Conservation (phyloP, 805 yeast species). For the Nakazawaea wyomingensis region DNA sequence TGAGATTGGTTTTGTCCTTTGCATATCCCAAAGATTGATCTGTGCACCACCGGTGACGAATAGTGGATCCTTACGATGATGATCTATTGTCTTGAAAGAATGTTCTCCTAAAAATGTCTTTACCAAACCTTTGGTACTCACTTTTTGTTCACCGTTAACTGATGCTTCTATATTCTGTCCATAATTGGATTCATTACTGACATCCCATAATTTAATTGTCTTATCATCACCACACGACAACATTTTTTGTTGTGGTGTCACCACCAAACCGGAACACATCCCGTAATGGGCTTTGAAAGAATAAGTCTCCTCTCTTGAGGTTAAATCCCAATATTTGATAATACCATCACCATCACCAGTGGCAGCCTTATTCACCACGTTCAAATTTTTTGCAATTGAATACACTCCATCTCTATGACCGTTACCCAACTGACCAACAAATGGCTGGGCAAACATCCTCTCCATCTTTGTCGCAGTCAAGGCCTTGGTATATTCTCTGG, state of each 20-base stretch:
- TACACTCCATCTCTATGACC: conserved; percentile 97
- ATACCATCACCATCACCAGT: conserved; percentile 96
- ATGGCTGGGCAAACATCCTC: conserved; percentile 96
- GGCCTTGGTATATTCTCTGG: conserved; percentile 93
- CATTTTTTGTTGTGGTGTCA: conserved; percentile 55
- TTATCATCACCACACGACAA: conserved; percentile 90
- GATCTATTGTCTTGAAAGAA: conserved; percentile 82
- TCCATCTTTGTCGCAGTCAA: conserved; percentile 92
- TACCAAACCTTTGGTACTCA: conserved; percentile 47
- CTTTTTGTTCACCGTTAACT: conserved; percentile 23
- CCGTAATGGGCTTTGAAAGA: conserved; percentile 89
- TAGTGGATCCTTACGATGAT: conserved; percentile 63
- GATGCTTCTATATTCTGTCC: conserved; percentile 15
- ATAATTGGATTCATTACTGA: conserved; percentile 35
- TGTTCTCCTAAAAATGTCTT: conserved; percentile 82
- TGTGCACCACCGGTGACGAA: conserved; percentile 92
- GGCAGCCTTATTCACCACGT: conserved; percentile 68
- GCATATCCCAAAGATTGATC: conserved; percentile 89
- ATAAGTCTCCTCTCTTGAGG: conserved; percentile 67
- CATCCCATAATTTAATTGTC: conserved; percentile 85
- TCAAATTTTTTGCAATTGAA: conserved; percentile 73
- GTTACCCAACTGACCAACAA: conserved; percentile 87
- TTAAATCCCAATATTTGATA: conserved; percentile 88
- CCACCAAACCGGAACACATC: conserved; percentile 74
- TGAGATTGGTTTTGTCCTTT: conserved; percentile 70